A percentile compares a stretch with the other conserved stretches of the same genome.
These are phyloP conservation scores for Leccinum barrowsii DNA, from an alignment of 768 basidiomycete genomes.

Conservation along the genomic window DNA sequence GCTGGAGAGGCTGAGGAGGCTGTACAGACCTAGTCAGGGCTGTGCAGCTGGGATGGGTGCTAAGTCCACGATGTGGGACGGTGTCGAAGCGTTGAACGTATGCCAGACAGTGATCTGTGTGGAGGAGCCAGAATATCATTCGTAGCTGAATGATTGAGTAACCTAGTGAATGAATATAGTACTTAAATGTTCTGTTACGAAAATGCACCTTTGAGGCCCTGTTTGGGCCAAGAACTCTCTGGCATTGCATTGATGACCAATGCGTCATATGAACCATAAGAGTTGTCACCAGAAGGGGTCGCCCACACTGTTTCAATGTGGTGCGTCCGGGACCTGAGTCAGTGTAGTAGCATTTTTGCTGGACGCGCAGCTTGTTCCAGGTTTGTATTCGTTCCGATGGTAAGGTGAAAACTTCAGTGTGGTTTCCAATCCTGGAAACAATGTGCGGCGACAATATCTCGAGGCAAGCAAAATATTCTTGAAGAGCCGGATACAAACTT, in stretches of 20 bases:
- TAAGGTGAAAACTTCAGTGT: background rate
- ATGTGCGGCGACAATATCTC: background rate
- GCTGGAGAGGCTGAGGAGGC: no score
- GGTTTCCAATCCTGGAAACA: background rate
- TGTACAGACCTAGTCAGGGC: no score
- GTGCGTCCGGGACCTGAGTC: background rate
- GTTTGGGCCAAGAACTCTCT: background rate
- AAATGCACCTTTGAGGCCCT: background rate
- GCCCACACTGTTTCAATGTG: background rate
- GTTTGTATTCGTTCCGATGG: background rate
- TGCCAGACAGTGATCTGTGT: background rate
- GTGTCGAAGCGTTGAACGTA: background rate
- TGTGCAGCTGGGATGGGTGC: no score
- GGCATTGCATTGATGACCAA: background rate
- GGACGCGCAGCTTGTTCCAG: background rate
- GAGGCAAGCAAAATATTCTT: background rate
- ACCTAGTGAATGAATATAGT: no score
- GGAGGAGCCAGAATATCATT: background rate
- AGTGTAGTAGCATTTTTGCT: background rate
- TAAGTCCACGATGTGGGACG: no score
- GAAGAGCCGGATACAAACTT: background rate
- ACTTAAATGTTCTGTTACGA: no score
- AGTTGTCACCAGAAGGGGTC: background rate
- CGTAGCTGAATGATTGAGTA: background rate
- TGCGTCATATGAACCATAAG: background rate